A percentile compares a stretch with the other conserved stretches of the same genome.
These are phyloP conservation scores for Chrysosphaeria jannelii DNA, from an alignment of 2,329 filamentous ascomycete genomes.

Conservation along the genomic window DNA sequence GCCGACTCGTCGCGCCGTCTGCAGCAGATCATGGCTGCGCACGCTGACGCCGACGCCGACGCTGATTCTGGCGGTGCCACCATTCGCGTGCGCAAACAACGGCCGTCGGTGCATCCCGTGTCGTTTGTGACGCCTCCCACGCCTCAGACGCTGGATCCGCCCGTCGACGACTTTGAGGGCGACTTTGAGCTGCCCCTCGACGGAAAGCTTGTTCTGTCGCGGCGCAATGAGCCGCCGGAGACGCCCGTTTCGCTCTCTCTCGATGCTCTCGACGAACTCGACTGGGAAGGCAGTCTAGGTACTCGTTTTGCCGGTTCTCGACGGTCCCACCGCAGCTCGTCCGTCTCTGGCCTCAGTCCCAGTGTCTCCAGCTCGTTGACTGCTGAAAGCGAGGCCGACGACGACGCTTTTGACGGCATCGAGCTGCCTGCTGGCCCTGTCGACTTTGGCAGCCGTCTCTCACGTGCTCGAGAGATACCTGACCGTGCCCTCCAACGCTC, in stretches of 20 bases:
- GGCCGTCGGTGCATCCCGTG: conserved; percentile 10
- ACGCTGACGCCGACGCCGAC: conserved; percentile 26
- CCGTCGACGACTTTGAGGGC: conserved; percentile 36
- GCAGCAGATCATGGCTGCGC: too few relatives aligned
- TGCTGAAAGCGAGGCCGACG: conserved; percentile 77
- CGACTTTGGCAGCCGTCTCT: conserved; percentile 51
- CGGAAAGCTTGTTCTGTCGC: conserved; percentile 33
- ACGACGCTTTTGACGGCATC: conserved; percentile 74
- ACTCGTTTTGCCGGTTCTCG: conserved; percentile 70
- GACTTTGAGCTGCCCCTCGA: conserved; percentile 43
- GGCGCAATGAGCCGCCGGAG: conserved; percentile 27
- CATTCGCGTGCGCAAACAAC: conserved; percentile 34
- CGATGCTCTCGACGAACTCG: conserved; percentile 42
- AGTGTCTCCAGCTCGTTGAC: conserved; percentile 80
- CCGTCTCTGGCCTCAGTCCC: conserved; percentile 66
- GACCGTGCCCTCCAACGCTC: too few relatives aligned
- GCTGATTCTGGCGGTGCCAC: conserved; percentile 30
- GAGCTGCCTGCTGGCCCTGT: conserved; percentile 59
- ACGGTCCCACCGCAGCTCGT: conserved; percentile 59
- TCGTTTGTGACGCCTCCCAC: conserved; percentile 25
- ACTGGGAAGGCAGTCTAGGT: conserved; percentile 84
- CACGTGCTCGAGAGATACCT: too few relatives aligned
- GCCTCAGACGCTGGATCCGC: conserved; percentile 10
- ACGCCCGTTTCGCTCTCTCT: conserved; percentile 20
- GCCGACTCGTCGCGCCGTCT: conserved; percentile 29